phyloP scores from a whole-genome alignment of 106 monocot genomes.

The Triglochin maritima region DNA sequence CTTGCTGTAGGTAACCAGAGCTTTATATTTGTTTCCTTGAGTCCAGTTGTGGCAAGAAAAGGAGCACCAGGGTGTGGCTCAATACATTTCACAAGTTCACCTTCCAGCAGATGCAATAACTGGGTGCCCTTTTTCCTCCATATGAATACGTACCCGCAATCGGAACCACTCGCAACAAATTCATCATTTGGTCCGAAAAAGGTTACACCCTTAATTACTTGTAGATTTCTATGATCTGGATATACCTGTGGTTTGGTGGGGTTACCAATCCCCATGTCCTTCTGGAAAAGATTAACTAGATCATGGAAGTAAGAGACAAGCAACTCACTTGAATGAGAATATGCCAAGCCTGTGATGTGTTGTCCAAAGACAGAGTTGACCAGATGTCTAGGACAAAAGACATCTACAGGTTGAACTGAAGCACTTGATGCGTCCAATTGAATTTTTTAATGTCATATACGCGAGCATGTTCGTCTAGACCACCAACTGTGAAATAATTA shows the following conservation, averaged over 20 bases:
- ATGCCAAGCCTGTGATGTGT: conserved; percentile 73
- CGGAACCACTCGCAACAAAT: conserved; percentile 77
- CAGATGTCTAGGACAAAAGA: conserved; percentile 53
- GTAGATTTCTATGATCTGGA: conserved; percentile 67
- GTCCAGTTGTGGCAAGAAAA: conserved; percentile 74
- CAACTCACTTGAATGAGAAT: conserved; percentile 67
- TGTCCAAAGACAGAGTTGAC: conserved; percentile 21
- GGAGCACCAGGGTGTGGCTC: conserved; percentile 64
- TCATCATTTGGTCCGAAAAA: conserved; percentile 83
- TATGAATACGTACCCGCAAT: conserved; percentile 75
- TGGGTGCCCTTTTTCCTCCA: conserved; percentile 70
- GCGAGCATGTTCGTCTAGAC: conserved; percentile 69
- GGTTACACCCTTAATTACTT: conserved; percentile 58
- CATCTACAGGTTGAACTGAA: conserved; percentile 44
- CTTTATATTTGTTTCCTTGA: conserved; percentile 56
- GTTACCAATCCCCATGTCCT: conserved; percentile 54
- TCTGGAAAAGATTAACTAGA: conserved; percentile 58
- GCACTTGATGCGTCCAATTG: conserved; percentile 24
- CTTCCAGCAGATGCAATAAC: conserved; percentile 55
- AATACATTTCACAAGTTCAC: conserved; percentile 82
- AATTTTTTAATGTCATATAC: conserved; percentile 66
- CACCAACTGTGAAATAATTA: conserved; percentile 62
- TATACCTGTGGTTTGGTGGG: conserved; percentile 47
- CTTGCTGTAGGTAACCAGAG: conserved; percentile 55
- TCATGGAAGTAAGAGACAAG: conserved; percentile 85